A percentile compares a stretch with the other conserved stretches of the same genome.
These are phyloP conservation scores for Aspergillus saccharolyticus DNA, from an alignment of 495 filamentous ascomycete genomes.

Conservation along the genomic window DNA sequence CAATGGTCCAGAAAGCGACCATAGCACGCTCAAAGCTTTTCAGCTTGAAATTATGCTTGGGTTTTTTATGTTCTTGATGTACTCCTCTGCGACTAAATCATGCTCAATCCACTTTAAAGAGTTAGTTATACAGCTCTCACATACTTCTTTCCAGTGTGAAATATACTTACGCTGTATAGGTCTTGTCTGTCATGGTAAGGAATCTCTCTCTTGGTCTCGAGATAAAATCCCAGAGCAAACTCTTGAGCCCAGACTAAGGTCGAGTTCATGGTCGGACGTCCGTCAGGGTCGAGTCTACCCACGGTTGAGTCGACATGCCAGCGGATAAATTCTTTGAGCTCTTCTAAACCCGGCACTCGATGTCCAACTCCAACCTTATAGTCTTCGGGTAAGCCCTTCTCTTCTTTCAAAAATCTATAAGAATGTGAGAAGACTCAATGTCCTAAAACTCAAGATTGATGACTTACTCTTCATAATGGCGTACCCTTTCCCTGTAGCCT, in stretches of 20 bases:
- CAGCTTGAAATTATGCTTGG: conserved; percentile 7
- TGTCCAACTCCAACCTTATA: conserved; percentile 6
- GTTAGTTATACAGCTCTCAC: neutral
- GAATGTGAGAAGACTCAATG: conserved; percentile 2
- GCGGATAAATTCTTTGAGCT: conserved; percentile 10
- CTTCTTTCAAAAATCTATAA: conserved; percentile 7
- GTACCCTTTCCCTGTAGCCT: conserved; percentile 5
- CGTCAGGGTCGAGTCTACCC: neutral
- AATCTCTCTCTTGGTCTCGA: conserved; percentile 3
- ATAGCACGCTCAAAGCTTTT: conserved; percentile 7
- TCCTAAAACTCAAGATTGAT: conserved; percentile 3
- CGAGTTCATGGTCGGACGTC: conserved; percentile 1
- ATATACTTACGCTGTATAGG: conserved; percentile 6
- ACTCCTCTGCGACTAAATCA: conserved; percentile 2
- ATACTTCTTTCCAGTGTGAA: neutral
- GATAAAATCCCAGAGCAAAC: conserved; percentile 7
- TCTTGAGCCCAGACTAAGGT: neutral
- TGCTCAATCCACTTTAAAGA: conserved; percentile 6
- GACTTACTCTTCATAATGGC: conserved; percentile 9
- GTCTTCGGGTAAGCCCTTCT: conserved; percentile 3
- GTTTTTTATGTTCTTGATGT: conserved; percentile 3
- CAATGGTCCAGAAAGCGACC: neutral
- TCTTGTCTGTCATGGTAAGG: neutral
- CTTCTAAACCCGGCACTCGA: neutral
- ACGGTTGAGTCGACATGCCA: conserved; percentile 4